These are phyloP conservation scores for Penicillium daleae DNA, from an alignment of 495 filamentous ascomycete genomes.

Conservation along the genomic window DNA sequence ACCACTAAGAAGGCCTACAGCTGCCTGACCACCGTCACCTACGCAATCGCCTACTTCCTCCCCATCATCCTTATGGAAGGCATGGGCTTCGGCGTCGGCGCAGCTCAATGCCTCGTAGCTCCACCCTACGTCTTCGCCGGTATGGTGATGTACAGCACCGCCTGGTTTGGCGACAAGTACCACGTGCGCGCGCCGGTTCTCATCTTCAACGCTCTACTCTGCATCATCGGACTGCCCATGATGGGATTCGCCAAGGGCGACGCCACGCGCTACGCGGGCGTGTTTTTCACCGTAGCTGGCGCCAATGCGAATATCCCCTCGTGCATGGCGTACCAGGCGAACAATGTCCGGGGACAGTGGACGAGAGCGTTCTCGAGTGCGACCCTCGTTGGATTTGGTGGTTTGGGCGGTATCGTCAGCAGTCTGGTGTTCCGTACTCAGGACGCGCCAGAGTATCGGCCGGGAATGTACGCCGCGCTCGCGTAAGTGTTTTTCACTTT, in stretches of 20 bases:
- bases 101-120: conserved; percentile 63
- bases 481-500: conserved; percentile 34
- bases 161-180: conserved; percentile 60
- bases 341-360: conserved; percentile 70
- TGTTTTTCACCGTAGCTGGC: conserved; percentile 63
- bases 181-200: conserved; percentile 60
- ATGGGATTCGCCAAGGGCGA: conserved; percentile 55
- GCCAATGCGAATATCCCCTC: conserved; percentile 65
- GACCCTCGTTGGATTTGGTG: conserved; percentile 57
- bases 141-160: conserved; percentile 59
- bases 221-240: conserved; percentile 55
- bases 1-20: conserved; percentile 16
- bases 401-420: conserved; percentile 63
- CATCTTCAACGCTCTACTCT: conserved; percentile 55
- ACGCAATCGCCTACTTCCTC: conserved; percentile 69
- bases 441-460: conserved; percentile 60
- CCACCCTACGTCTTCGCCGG: conserved; percentile 65
- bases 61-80: conserved; percentile 62
- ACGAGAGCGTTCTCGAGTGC: conserved; percentile 64
- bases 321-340: conserved; percentile 64
- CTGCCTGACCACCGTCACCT: conserved; percentile 60
- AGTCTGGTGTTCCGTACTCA: conserved; percentile 59
- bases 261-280: conserved; percentile 63
- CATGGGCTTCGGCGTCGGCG: conserved; percentile 61
- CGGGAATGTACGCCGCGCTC: conserved; percentile 56